These are phyloP conservation scores for Aureoboletus auriporus DNA, from an alignment of 768 basidiomycete genomes.

Conservation along the genomic window DNA sequence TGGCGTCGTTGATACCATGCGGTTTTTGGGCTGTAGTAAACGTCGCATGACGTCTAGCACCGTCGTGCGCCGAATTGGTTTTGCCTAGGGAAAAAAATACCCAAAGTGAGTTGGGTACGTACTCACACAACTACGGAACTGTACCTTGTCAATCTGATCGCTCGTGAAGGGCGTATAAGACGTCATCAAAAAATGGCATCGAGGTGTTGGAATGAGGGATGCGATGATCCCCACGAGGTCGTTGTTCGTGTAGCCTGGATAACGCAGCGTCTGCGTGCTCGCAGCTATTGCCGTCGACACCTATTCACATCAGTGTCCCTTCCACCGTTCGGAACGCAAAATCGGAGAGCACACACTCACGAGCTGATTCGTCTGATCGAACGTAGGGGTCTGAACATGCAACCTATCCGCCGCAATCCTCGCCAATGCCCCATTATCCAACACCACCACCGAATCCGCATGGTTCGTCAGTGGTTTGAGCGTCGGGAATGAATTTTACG, in stretches of 20 bases:
- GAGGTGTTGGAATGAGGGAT: slow-evolving; percentile 32
- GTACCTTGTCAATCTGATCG: slow-evolving; percentile 92
- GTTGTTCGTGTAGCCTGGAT: slow-evolving; percentile 99
- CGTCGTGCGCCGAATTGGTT: slow-evolving; percentile 92
- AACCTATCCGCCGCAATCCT: slow-evolving; percentile 91
- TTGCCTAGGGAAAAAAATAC: slow-evolving; percentile 41
- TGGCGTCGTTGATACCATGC: slow-evolving; percentile 93
- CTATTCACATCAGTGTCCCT: slow-evolving; percentile 36
- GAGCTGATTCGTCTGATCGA: slow-evolving; percentile 90
- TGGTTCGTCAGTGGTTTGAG: slow-evolving; percentile 93
- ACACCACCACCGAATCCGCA: slow-evolving; percentile 94
- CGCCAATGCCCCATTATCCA: slow-evolving; percentile 92
- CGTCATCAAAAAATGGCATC: slow-evolving; percentile 69
- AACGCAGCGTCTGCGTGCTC: slow-evolving; percentile 91
- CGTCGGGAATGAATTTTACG: slow-evolving; percentile 93
- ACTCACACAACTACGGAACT: slow-evolving; percentile 6
- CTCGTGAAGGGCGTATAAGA: slow-evolving; percentile 98
- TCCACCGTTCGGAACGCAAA: not conserved
- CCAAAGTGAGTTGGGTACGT: not conserved
- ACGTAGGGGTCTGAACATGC: slow-evolving; percentile 81
- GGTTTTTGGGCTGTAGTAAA: slow-evolving; percentile 94
- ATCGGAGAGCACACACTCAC: slow-evolving; percentile 36
- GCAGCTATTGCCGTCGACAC: slow-evolving; percentile 97
- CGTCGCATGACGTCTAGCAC: slow-evolving; percentile 99
- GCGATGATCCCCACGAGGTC: slow-evolving; percentile 96